Evolutionary conservation across 768 basidiomycete genomes (phyloP).

Genomic region (Mrakia frigida): DNA sequence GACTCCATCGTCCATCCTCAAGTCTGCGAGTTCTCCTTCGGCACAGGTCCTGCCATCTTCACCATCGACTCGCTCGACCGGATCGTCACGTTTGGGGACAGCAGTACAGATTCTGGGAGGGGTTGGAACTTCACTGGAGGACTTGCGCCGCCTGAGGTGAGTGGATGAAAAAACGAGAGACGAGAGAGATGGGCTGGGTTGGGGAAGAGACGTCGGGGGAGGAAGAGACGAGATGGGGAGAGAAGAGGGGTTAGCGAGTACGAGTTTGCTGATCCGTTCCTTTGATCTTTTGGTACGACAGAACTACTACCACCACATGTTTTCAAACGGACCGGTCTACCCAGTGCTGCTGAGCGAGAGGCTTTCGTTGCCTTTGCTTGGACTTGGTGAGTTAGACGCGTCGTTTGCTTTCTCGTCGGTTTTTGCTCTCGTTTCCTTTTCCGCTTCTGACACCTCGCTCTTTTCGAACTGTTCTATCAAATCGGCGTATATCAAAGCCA

Average conservation of each 20-base stretch:
- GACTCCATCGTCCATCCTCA: too few relatives aligned
- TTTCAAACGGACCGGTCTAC: background rate
- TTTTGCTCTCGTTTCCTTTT: too few relatives aligned
- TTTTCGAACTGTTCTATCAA: too few relatives aligned
- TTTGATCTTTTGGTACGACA: background rate
- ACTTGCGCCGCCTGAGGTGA: too few relatives aligned
- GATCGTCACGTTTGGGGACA: background rate
- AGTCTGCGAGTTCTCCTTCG: background rate
- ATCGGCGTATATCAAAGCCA: background rate
- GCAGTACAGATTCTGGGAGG: background rate
- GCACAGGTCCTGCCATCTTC: background rate
- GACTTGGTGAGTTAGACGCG: background rate
- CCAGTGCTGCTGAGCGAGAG: background rate
- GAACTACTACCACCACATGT: background rate
- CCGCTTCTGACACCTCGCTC: too few relatives aligned
- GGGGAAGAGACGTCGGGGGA: too few relatives aligned
- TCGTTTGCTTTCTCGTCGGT: background rate
- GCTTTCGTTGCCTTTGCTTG: background rate
- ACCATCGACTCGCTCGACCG: background rate
- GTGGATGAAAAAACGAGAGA: background rate
- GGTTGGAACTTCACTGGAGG: background rate
- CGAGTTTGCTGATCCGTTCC: background rate
- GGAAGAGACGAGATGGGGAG: too few relatives aligned
- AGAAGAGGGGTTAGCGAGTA: too few relatives aligned
- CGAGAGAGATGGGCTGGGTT: too few relatives aligned